Evolutionary conservation across 1,139 yeast genomes (phyloP).

Genomic region (Magnusiomyces fungicola): DNA sequence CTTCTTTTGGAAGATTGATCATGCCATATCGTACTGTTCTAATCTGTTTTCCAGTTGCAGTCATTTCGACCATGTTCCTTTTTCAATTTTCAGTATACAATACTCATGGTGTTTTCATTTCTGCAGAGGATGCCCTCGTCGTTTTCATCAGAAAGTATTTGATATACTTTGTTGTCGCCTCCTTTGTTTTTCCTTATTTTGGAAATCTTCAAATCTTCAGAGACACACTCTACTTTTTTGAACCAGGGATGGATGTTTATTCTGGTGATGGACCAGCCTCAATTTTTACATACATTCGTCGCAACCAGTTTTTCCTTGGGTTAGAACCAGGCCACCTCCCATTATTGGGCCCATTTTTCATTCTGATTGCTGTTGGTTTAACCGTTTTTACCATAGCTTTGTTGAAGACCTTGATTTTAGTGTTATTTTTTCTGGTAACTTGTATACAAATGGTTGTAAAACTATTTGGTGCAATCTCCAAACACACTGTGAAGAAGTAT

Average conservation of each 20-base stretch:
- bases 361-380: constrained; percentile 45
- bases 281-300: constrained; percentile 27
- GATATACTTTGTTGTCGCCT: constrained; percentile 22
- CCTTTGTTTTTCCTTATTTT: constrained; percentile 38
- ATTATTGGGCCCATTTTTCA: constrained; percentile 53
- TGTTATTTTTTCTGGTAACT: background rate
- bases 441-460: background rate
- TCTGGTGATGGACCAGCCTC: constrained; percentile 23
- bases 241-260: constrained; percentile 23
- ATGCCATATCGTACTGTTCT: constrained; percentile 31
- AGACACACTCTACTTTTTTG: constrained; percentile 32
- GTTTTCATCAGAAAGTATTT: constrained; percentile 29
- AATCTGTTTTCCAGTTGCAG: constrained; percentile 28
- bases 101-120: constrained; percentile 39
- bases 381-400: background rate
- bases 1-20: constrained; percentile 32
- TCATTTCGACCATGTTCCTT: constrained; percentile 24
- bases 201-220: constrained; percentile 17
- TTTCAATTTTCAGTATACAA: constrained; percentile 26
- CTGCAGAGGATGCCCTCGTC: constrained; percentile 44
- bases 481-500: too few relatives aligned
- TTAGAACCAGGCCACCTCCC: constrained; percentile 51
- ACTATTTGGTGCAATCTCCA: too few relatives aligned
- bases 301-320: constrained; percentile 51
- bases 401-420: background rate